Conservation (phyloP, 2,329 filamentous ascomycete species). For the Venturia pyrina region DNA sequence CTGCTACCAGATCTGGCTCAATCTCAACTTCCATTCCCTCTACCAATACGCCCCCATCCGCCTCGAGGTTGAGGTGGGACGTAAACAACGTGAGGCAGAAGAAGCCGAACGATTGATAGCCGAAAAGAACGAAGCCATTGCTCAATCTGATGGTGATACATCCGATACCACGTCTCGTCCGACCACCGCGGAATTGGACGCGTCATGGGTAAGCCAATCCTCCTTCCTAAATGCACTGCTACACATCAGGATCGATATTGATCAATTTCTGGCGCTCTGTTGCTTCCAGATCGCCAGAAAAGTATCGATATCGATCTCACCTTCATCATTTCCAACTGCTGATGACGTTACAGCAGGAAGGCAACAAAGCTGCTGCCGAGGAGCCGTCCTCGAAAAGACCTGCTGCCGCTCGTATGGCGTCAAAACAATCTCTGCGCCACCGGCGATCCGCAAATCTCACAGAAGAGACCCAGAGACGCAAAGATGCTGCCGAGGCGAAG, state of each 20-base stretch:
- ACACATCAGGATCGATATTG: background rate
- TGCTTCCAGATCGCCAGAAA: background rate
- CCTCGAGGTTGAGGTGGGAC: slow-evolving; percentile 29
- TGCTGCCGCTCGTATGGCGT: background rate
- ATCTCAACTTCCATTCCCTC: slow-evolving; percentile 71
- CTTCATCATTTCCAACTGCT: background rate
- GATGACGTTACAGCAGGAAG: background rate
- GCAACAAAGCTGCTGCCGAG: background rate
- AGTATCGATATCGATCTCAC: background rate
- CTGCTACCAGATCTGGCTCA: slow-evolving; percentile 71
- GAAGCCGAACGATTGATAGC: slow-evolving; percentile 47
- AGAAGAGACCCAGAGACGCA: background rate
- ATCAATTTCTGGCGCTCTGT: background rate
- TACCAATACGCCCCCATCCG: slow-evolving; percentile 76
- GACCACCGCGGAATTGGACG: background rate
- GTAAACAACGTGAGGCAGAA: slow-evolving; percentile 80
- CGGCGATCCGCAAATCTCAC: background rate
- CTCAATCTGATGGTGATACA: background rate
- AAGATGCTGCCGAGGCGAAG: slow-evolving; percentile 7
- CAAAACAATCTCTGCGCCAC: background rate
- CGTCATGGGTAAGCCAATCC: background rate
- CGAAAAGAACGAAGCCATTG: background rate
- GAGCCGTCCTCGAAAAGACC: background rate
- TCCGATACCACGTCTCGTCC: background rate
- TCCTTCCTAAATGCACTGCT: background rate